Evolutionary conservation across 805 yeast species (phyloP).

Genomic region (Komagataella pseudopastoris): DNA sequence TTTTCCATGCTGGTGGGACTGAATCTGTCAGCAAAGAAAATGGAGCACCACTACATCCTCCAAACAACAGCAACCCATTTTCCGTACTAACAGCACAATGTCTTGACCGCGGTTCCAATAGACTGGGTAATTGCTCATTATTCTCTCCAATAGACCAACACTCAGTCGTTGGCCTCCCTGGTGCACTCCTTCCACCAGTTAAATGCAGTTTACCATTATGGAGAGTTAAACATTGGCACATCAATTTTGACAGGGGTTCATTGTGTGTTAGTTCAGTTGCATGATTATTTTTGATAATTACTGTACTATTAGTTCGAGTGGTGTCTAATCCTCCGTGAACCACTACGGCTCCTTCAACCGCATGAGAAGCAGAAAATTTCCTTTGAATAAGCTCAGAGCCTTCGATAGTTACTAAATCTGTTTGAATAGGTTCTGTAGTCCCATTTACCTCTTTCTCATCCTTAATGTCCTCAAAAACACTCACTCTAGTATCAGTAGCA

Average conservation of each 20-base stretch:
- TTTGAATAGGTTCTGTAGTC: not conserved
- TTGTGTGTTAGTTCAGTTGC: slow-evolving; percentile 4
- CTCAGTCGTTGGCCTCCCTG: slow-evolving; percentile 31
- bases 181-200: slow-evolving; percentile 59
- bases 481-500: slow-evolving; percentile 28
- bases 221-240: slow-evolving; percentile 43
- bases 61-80: slow-evolving; percentile 28
- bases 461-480: not conserved
- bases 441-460: not conserved
- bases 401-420: not conserved
- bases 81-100: slow-evolving; percentile 27
- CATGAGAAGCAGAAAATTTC: not conserved
- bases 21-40: not conserved
- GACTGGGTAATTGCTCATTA: slow-evolving; percentile 9
- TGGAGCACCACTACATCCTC: slow-evolving; percentile 22
- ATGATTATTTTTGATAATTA: slow-evolving; percentile 1
- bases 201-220: slow-evolving; percentile 19
- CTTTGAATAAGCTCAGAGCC: not conserved
- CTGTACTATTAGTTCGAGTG: slow-evolving; percentile 15
- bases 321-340: slow-evolving; percentile 27
- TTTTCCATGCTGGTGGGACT: not conserved
- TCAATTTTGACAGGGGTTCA: slow-evolving; percentile 23
- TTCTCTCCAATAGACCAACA: slow-evolving; percentile 21
- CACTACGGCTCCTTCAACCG: slow-evolving; percentile 1
- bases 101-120: slow-evolving; percentile 36